These are phyloP conservation scores for Gardenia jasminoides DNA, from an alignment of 257 asterid genomes.

Conservation along the genomic window DNA sequence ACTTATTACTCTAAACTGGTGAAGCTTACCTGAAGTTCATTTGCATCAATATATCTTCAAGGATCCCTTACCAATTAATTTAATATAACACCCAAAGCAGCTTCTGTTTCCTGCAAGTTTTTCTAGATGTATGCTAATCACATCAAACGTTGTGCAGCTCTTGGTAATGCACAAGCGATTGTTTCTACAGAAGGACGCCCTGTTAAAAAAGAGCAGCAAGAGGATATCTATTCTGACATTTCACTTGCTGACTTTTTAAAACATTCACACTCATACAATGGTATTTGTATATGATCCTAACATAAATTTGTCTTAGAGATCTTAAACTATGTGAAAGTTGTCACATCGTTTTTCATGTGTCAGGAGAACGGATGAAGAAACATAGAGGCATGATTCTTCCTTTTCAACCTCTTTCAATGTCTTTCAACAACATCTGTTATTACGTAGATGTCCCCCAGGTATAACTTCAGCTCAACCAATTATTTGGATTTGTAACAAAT, in stretches of 20 bases:
- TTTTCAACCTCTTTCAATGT: slow-evolving; percentile 80
- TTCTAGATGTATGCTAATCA: slow-evolving; percentile 2
- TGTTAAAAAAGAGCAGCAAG: slow-evolving; percentile 53
- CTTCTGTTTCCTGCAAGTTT: neutral
- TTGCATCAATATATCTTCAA: neutral
- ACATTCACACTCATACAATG: slow-evolving; percentile 70
- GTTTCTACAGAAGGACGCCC: slow-evolving; percentile 66
- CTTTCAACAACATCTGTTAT: slow-evolving; percentile 80
- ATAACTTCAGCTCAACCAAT: slow-evolving; percentile 1
- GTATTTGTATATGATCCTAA: slow-evolving; percentile 36
- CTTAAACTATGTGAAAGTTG: neutral
- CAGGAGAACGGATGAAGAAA: slow-evolving; percentile 84
- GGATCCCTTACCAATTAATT: neutral
- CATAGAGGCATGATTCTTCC: slow-evolving; percentile 90
- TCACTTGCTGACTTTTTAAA: slow-evolving; percentile 44
- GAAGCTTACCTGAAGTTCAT: neutral
- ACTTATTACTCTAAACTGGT: neutral
- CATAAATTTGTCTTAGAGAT: neutral
- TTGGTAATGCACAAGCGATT: slow-evolving; percentile 79
- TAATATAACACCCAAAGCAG: neutral
- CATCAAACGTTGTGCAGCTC: slow-evolving; percentile 49
- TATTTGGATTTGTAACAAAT: slow-evolving; percentile 28
- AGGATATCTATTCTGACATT: slow-evolving; percentile 38
- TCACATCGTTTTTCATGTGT: neutral
- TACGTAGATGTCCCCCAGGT: slow-evolving; percentile 82